These are phyloP conservation scores for Parathielavia appendiculata DNA, from an alignment of 495 filamentous ascomycete genomes.

Conservation along the genomic window DNA sequence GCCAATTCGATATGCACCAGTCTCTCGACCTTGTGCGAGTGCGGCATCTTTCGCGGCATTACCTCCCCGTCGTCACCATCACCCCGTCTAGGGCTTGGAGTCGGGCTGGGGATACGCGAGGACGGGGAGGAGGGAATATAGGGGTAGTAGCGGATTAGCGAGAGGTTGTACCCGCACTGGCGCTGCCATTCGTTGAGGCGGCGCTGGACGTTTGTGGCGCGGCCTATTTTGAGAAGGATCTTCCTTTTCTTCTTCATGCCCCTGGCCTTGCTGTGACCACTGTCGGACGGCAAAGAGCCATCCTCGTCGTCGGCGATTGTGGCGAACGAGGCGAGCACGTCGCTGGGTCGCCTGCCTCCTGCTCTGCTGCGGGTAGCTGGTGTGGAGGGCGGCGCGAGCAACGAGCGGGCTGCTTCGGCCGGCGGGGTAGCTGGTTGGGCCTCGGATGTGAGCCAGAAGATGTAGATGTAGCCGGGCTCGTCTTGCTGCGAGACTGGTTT, in stretches of 20 bases:
- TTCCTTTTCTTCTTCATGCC: constrained; percentile 33
- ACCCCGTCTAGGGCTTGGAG: too few relatives aligned
- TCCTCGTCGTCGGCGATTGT: constrained; percentile 18
- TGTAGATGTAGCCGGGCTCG: constrained; percentile 92
- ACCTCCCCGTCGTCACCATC: background rate
- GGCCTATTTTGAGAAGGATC: constrained; percentile 87
- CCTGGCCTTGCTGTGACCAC: background rate
- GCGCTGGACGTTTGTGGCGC: constrained; percentile 84
- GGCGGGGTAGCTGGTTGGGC: constrained; percentile 48
- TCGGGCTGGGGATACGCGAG: constrained; percentile 15
- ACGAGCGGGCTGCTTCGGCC: constrained; percentile 52
- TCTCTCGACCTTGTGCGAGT: constrained; percentile 82
- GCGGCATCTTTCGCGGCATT: constrained; percentile 62
- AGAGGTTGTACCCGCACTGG: constrained; percentile 84
- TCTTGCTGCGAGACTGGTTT: constrained; percentile 76
- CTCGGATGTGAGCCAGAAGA: constrained; percentile 81
- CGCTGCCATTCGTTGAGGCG: constrained; percentile 86
- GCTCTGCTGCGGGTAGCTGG: constrained; percentile 25
- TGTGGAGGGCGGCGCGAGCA: constrained; percentile 46
- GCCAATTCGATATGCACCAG: constrained; percentile 86
- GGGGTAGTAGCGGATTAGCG: constrained; percentile 87
- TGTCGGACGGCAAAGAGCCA: constrained; percentile 4
- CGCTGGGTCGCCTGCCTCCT: constrained; percentile 52
- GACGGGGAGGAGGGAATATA: constrained; percentile 54
- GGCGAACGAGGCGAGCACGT: constrained; percentile 59